Conservation (phyloP, 1,284 basidiomycete species). For the Trichosporon sp. region DNA sequence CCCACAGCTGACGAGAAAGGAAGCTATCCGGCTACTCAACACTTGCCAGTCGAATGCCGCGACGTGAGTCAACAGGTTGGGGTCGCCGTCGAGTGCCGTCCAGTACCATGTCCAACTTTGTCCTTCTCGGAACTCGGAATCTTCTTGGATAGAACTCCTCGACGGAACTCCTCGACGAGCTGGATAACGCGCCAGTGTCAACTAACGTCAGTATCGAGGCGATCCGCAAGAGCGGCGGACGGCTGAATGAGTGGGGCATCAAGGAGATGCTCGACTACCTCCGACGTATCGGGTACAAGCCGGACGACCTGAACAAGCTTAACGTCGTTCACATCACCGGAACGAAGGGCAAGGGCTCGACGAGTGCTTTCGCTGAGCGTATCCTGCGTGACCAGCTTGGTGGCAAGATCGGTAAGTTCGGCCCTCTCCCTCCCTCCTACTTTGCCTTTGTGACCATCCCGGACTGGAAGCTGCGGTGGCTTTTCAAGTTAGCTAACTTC, state of each 20-base stretch:
- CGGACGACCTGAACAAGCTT: constrained; percentile 78
- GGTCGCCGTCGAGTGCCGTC: background rate
- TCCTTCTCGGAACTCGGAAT: too few species aligned
- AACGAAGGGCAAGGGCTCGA: constrained; percentile 98
- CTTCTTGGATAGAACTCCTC: background rate
- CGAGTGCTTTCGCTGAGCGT: constrained; percentile 81
- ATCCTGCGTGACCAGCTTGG: constrained; percentile 49
- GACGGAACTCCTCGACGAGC: too few species aligned
- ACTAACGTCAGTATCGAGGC: constrained; percentile 66
- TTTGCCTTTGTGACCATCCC: too few species aligned
- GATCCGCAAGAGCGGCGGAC: constrained; percentile 73
- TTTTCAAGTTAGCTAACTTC: background rate
- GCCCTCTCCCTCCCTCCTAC: too few species aligned
- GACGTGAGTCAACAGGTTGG: constrained; percentile 52
- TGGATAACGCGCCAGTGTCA: background rate
- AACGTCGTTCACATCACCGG: constrained; percentile 97
- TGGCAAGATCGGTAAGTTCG: constrained; percentile 44
- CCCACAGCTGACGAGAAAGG: constrained; percentile 45
- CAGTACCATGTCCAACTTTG: background rate
- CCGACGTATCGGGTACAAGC: constrained; percentile 81
- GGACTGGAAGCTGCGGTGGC: too few species aligned
- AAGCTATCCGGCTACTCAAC: constrained; percentile 86
- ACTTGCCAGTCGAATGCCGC: constrained; percentile 93
- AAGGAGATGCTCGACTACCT: constrained; percentile 91
- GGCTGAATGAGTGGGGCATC: constrained; percentile 71